Percentiles rank a stretch among this genome's conserved stretches.
These are phyloP conservation scores for Dendrobium huoshanense DNA, from an alignment of 106 monocot species.

Conservation along the genomic window DNA sequence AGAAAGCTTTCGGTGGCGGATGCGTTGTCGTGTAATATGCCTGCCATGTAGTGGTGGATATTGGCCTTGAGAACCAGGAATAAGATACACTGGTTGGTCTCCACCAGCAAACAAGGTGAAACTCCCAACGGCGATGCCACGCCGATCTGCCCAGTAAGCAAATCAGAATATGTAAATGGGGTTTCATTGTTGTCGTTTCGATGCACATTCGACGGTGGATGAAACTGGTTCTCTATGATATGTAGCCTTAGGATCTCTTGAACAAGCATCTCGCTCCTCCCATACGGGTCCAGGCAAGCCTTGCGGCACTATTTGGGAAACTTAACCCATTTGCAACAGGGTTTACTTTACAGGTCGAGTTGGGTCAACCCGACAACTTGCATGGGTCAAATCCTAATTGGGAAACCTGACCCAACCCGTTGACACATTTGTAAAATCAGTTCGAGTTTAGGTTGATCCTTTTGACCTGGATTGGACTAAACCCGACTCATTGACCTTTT, in stretches of 20 bases:
- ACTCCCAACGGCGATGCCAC: conserved; percentile 1
- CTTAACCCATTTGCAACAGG: too few relatives aligned
- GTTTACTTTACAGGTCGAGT: too few relatives aligned
- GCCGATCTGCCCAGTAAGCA: conserved; percentile 13
- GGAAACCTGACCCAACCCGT: too few relatives aligned
- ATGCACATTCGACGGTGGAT: conserved; percentile 5
- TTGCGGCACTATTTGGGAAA: too few relatives aligned
- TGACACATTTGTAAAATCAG: too few relatives aligned
- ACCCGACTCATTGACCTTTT: too few relatives aligned
- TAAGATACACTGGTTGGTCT: conserved; percentile 30
- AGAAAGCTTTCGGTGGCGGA: not conserved
- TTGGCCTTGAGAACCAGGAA: conserved; percentile 21
- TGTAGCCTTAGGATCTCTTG: conserved; percentile 42
- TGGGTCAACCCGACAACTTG: too few relatives aligned
- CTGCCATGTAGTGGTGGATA: conserved; percentile 5
- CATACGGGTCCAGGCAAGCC: too few relatives aligned
- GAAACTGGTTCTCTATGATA: conserved; percentile 17
- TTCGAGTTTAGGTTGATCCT: too few relatives aligned
- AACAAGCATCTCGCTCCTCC: not conserved
- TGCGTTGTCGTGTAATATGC: conserved; percentile 9
- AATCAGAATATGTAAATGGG: conserved; percentile 2
- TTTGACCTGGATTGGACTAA: too few relatives aligned
- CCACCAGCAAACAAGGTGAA: conserved; percentile 34
- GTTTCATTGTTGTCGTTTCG: conserved; percentile 18
- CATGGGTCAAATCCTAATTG: too few relatives aligned